Base-by-base conservation (phyloP, 129 eudicot genomes). In the Helianthus tuberosus region DNA sequence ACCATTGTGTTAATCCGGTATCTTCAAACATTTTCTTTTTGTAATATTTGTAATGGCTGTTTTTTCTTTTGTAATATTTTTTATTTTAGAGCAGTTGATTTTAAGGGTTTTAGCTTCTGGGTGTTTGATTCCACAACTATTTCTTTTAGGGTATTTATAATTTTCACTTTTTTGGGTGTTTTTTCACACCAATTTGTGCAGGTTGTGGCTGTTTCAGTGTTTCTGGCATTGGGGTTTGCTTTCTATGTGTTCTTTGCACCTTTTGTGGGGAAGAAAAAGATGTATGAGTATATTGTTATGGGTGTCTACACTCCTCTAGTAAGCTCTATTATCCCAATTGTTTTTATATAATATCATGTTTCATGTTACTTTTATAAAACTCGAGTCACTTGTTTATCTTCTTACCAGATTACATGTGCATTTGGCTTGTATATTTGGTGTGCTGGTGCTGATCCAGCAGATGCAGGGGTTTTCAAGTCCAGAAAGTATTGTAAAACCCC, bases 201-300 rank as follows among this genome's bases (percentile, higher is more conserved):
- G 98, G 96, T 93, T 64, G 98, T 90, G 38, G 98, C 98, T 71
- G 97, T 93, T 63, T 87, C 98, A 51, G 95, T 93, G 46, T 93
- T 93, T 84, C 78, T 93, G 80, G 98, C 98, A 79, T 77, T 93
- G 89, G 98, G 98, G n/a, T 88, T 93, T 83, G 96, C 91, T 75
- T 93, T 88, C 81, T 93, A 93, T 86, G 98, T 93, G 64, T 93
- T 93, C 96, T 93, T 93, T 86, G 98, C 98, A 3, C 98, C 98
- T 76, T 93, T 93, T 81, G 98, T 93, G 58, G 98, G 97, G 52
- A 92, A 84, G 59, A 93, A 84, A 70, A 82, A 88, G 75, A 72
- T 84, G 68, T 84, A 86, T 78, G 93, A 93, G 74, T 93, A 88
- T 72, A 86, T 93, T 54, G 92, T 79, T 55, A 93, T 93, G 88